Percentiles rank a stretch among this genome's conserved stretches.
phyloP scores from a whole-genome alignment of 2,329 filamentous ascomycete species.

The Ramularia endophylla region DNA sequence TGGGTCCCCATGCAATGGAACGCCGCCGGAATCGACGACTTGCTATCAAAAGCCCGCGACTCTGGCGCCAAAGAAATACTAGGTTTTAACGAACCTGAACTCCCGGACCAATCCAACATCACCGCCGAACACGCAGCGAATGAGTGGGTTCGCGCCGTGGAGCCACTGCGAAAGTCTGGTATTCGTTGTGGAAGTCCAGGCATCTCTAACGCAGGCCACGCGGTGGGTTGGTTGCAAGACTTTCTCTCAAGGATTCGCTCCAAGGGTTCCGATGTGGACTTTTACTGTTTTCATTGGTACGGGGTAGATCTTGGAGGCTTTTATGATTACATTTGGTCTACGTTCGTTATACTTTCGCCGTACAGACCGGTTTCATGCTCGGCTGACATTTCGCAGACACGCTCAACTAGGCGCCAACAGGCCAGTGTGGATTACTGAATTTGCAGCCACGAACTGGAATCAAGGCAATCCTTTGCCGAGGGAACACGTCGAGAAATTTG shows the following conservation, averaged over 20 bases:
- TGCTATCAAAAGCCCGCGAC: slow-evolving; percentile 17
- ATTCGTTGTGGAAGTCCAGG: slow-evolving; percentile 24
- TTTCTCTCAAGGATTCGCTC: slow-evolving; percentile 22
- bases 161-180: slow-evolving; percentile 25
- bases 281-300: slow-evolving; percentile 30
- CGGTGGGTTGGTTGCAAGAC: slow-evolving; percentile 22
- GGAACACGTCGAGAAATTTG: slow-evolving; percentile 28
- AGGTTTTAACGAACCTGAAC: slow-evolving; percentile 30
- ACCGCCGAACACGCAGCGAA: slow-evolving; percentile 21
- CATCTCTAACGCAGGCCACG: slow-evolving; percentile 27
- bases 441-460: slow-evolving; percentile 30
- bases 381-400: slow-evolving; percentile 1
- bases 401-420: slow-evolving; percentile 22
- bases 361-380: not conserved
- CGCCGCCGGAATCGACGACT: slow-evolving; percentile 21
- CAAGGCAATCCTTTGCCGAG: slow-evolving; percentile 17
- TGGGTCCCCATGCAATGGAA: slow-evolving; percentile 33
- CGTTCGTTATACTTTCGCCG: slow-evolving; percentile 10
- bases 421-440: slow-evolving; percentile 32
- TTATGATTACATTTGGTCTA: slow-evolving; percentile 31
- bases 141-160: slow-evolving; percentile 24
- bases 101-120: slow-evolving; percentile 29
- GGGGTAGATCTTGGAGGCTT: slow-evolving; percentile 25
- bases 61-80: slow-evolving; percentile 14
- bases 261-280: slow-evolving; percentile 26